Percentiles rank a stretch among this genome's conserved stretches.
These are phyloP conservation scores for Trichoderma sp. DNA, from an alignment of 2,329 filamentous ascomycete genomes.

Conservation along the genomic window DNA sequence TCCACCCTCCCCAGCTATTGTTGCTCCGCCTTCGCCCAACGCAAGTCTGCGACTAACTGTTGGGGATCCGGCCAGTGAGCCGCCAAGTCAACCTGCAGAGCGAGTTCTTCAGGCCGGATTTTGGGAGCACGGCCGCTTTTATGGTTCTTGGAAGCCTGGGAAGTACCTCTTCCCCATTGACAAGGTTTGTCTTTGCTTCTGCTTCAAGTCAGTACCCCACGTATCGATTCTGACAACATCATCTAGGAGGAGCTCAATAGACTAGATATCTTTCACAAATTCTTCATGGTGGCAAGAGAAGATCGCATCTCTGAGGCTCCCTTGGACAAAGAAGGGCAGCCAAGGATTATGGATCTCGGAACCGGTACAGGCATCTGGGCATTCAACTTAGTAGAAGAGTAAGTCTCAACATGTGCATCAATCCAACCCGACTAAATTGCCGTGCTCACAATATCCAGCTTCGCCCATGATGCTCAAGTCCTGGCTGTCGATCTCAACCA, in stretches of 20 bases:
- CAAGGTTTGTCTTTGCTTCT: constrained; percentile 13
- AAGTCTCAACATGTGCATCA: constrained; percentile 34
- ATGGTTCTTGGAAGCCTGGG: constrained; percentile 65
- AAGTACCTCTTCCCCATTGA: constrained; percentile 78
- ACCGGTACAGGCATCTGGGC: constrained; percentile 92
- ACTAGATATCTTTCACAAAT: constrained; percentile 78
- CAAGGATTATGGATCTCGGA: constrained; percentile 64
- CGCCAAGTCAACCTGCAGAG: constrained; percentile 16
- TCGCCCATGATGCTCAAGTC: constrained; percentile 30
- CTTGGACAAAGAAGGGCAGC: constrained; percentile 23
- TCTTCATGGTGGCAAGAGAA: constrained; percentile 65
- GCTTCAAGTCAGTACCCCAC: background rate
- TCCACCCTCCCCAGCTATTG: constrained; percentile 21
- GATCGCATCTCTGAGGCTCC: constrained; percentile 31
- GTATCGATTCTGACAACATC: constrained; percentile 22
- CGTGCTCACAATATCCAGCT: constrained; percentile 23
- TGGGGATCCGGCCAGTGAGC: constrained; percentile 24
- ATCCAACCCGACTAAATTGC: background rate
- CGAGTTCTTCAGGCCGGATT: constrained; percentile 31
- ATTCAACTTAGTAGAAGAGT: constrained; percentile 75
- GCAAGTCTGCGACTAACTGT: constrained; percentile 22
- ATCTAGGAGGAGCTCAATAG: constrained; percentile 68
- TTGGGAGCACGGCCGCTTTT: constrained; percentile 66
- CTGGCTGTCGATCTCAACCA: constrained; percentile 42
- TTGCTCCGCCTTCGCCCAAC: constrained; percentile 16